These are phyloP conservation scores for Eucalyptus marginata DNA, from an alignment of 345 rosid species.

Conservation along the genomic window DNA sequence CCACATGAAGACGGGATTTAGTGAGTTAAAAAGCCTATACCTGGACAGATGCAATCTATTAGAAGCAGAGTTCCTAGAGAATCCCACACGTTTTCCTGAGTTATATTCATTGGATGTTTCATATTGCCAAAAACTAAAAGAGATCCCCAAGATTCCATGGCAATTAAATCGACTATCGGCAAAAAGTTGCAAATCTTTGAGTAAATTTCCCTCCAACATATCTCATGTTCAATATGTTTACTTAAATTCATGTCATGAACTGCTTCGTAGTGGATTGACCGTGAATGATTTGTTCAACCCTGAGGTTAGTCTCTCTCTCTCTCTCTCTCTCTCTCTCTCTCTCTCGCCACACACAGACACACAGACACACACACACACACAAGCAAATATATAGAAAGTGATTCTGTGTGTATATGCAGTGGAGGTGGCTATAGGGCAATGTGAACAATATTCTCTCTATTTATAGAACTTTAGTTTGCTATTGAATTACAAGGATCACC, in stretches of 20 bases:
- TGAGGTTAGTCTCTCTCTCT: not conserved
- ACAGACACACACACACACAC: too few species aligned
- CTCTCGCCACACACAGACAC: too few species aligned
- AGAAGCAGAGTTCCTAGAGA: not conserved
- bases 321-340: not conserved
- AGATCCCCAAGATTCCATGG: not conserved
- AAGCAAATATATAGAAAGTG: too few species aligned
- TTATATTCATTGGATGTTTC: rapidly evolving
- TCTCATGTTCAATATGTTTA: rapidly evolving
- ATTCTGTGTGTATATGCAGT: too few species aligned
- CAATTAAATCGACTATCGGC: rapidly evolving
- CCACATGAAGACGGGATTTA: not conserved
- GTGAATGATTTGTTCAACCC: not conserved
- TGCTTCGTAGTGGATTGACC: not conserved
- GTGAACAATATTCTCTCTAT: not conserved
- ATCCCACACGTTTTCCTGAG: not conserved
- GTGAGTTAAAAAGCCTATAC: too few species aligned
- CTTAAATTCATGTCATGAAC: not conserved
- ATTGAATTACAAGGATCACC: not conserved
- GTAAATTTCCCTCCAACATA: not conserved
- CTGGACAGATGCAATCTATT: not conserved
- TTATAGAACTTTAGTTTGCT: not conserved
- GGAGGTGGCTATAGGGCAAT: not conserved
- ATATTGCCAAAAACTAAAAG: not conserved
- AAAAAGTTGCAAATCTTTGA: rapidly evolving